Evolutionary conservation across 768 basidiomycete genomes (phyloP).

Genomic region (Cubamyces sp.): DNA sequence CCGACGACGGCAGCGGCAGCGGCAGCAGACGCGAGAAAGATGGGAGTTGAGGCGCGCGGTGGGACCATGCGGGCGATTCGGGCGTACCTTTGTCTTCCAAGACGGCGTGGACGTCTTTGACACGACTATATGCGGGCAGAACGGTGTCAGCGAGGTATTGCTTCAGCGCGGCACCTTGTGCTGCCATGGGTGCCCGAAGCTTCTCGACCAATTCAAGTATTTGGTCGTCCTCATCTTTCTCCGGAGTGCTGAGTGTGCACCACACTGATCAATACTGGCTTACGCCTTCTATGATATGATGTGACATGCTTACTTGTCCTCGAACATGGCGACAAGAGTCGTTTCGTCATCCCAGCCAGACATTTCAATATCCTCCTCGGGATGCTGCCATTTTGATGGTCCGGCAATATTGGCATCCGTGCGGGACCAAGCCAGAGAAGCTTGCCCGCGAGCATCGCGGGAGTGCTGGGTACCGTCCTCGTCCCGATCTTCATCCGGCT

Average conservation of each 20-base stretch:
- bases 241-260: slow-evolving; percentile 25
- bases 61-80: neutral
- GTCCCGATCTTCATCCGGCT: slow-evolving; percentile 22
- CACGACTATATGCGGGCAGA: slow-evolving; percentile 40
- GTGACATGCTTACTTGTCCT: slow-evolving; percentile 31
- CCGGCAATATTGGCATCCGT: slow-evolving; percentile 4
- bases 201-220: slow-evolving; percentile 30
- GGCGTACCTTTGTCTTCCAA: slow-evolving; percentile 38
- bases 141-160: slow-evolving; percentile 39
- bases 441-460: neutral
- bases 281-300: neutral
- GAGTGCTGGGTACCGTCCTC: slow-evolving; percentile 12
- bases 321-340: slow-evolving; percentile 36
- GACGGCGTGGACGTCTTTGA: slow-evolving; percentile 41
- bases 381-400: neutral
- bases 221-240: slow-evolving; percentile 30
- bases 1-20: neutral
- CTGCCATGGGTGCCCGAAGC: slow-evolving; percentile 35
- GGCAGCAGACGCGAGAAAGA: slow-evolving; percentile 5
- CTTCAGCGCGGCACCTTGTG: slow-evolving; percentile 31
- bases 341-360: slow-evolving; percentile 38
- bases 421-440: neutral
- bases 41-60: neutral
- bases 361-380: slow-evolving; percentile 27
- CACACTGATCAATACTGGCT: slow-evolving; percentile 3